Conservation (phyloP, 352 stramenopile genomes). For the Chrysophaeum taylorii region DNA sequence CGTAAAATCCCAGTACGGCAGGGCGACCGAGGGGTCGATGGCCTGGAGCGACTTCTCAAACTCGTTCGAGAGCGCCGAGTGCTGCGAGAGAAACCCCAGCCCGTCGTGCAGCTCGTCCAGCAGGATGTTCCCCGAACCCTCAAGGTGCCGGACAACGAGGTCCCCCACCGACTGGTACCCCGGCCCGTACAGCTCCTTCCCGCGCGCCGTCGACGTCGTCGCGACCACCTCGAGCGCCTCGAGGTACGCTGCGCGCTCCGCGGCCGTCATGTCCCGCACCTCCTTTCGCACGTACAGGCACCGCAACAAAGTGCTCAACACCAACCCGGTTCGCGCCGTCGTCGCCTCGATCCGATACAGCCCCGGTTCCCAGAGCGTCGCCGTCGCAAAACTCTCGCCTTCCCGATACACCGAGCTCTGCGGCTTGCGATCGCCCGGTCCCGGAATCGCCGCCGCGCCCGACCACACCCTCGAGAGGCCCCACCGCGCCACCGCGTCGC, state of each 20-base stretch:
- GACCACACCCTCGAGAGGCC: too few species aligned
- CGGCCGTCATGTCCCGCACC: neutral
- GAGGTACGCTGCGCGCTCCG: neutral
- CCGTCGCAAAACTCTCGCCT: too few species aligned
- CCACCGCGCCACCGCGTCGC: too few species aligned
- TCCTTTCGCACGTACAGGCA: neutral
- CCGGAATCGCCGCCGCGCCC: too few species aligned
- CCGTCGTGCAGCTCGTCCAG: conserved; percentile 21
- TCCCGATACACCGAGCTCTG: too few species aligned
- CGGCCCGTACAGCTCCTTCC: neutral
- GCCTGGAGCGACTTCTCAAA: conserved; percentile 24
- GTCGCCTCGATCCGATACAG: too few species aligned
- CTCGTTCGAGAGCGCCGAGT: conserved; percentile 24
- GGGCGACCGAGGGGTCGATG: conserved; percentile 23
- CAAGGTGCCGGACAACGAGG: too few species aligned
- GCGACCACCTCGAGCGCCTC: neutral
- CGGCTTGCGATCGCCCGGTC: too few species aligned
- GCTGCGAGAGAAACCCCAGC: conserved; percentile 20
- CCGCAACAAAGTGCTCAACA: too few species aligned
- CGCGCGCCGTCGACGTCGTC: neutral
- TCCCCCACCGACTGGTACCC: neutral
- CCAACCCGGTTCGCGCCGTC: too few species aligned
- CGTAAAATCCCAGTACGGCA: conserved; percentile 31
- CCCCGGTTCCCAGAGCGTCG: too few species aligned
- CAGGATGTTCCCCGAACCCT: neutral